A percentile compares a stretch with the other conserved stretches of the same genome.
phyloP scores from a whole-genome alignment of 257 asterid species.

The Ocimum tenuiflorum region DNA sequence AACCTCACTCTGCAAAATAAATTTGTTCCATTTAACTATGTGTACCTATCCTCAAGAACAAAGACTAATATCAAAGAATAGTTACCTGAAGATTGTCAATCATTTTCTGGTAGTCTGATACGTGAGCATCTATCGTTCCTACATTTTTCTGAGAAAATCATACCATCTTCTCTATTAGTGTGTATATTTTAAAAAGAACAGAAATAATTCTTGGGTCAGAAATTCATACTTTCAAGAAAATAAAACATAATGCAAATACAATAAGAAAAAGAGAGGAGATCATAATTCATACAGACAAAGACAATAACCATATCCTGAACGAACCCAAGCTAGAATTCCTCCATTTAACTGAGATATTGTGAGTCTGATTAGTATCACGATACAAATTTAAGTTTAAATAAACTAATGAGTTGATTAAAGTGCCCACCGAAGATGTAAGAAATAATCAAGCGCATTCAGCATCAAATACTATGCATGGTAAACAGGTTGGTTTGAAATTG shows the following conservation, averaged over 20 bases:
- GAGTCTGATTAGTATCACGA: neutral
- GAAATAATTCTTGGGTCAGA: neutral
- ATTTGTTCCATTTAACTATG: slow-evolving; percentile 15
- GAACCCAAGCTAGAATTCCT: neutral
- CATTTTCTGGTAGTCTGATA: slow-evolving; percentile 90
- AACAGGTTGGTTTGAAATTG: neutral
- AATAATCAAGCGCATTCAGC: neutral
- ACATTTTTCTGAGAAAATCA: slow-evolving; percentile 72
- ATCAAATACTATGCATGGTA: neutral
- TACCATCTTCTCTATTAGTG: slow-evolving; percentile 22
- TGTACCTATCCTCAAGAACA: slow-evolving; percentile 4
- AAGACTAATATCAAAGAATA: neutral
- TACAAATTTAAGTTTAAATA: neutral
- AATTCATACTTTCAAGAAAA: neutral
- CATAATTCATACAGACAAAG: neutral
- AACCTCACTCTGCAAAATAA: slow-evolving; percentile 64
- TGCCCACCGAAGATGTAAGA: neutral
- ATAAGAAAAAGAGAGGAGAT: neutral
- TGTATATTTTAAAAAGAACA: neutral
- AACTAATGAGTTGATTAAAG: slow-evolving; percentile 6
- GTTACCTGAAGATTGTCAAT: slow-evolving; percentile 86
- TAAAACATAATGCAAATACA: neutral
- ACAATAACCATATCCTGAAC: neutral
- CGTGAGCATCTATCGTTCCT: slow-evolving; percentile 69
- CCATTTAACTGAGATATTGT: neutral